Percentiles rank a stretch among this genome's conserved stretches.
These are phyloP conservation scores for Elaeis guineensis DNA, from an alignment of 176 grass and related monocot genomes.

Conservation along the genomic window DNA sequence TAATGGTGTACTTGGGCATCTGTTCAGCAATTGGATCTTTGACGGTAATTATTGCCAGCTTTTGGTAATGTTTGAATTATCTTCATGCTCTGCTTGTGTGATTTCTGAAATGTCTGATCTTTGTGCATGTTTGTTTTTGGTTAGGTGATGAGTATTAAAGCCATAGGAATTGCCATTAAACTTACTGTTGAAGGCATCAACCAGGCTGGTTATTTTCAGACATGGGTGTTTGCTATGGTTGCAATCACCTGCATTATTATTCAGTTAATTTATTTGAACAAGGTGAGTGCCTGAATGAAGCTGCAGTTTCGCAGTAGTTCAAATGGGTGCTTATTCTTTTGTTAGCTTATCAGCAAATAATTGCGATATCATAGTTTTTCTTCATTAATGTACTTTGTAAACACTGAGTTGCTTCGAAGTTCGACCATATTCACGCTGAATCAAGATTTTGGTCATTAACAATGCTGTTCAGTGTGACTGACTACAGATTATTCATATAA, in stretches of 20 bases:
- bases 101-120: background rate
- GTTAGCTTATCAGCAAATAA: no score
- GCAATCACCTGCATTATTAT: slow-evolving; percentile 65
- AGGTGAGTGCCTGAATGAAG: slow-evolving; percentile 29
- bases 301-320: no score
- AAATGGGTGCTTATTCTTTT: no score
- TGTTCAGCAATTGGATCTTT: slow-evolving; percentile 88
- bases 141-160: slow-evolving; percentile 97
- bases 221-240: slow-evolving; percentile 81
- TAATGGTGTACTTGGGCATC: slow-evolving; percentile 89
- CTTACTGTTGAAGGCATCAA: slow-evolving; percentile 81
- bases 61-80: no score
- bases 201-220: slow-evolving; percentile 84
- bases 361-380: no score
- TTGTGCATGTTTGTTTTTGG: slow-evolving; percentile 6
- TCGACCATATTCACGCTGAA: no score
- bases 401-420: no score
- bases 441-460: no score
- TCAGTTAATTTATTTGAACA: slow-evolving; percentile 93
- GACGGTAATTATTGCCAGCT: slow-evolving; percentile 34
- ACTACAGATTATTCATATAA: no score
- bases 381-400: no score
- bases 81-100: slow-evolving; percentile 9
- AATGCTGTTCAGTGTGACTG: no score
- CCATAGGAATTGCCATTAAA: slow-evolving; percentile 84